These are phyloP conservation scores for Panellus pusillus DNA, from an alignment of 768 basidiomycete species.

Conservation along the genomic window DNA sequence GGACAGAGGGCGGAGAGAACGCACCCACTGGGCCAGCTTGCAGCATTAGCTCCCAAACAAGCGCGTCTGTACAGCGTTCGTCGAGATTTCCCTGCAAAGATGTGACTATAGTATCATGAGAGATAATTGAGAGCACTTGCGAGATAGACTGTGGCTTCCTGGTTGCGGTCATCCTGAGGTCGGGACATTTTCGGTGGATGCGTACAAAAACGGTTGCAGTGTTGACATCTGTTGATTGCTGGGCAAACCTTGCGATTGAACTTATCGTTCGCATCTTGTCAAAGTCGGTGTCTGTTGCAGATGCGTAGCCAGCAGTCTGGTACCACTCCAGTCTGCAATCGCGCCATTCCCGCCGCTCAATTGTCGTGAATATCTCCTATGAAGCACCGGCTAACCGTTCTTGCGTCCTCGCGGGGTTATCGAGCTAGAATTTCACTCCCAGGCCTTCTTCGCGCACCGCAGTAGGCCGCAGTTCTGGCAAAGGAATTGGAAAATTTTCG, in stretches of 20 bases:
- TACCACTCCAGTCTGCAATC: background rate
- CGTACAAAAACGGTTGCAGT: background rate
- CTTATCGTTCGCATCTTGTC: background rate
- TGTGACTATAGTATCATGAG: conserved; percentile 5
- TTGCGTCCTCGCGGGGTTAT: too few relatives aligned
- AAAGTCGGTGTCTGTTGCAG: background rate
- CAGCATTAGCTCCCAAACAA: conserved; percentile 98
- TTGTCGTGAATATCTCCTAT: background rate
- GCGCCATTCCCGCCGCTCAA: conserved; percentile 2
- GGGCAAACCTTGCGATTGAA: too few relatives aligned
- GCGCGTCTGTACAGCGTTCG: conserved; percentile 89
- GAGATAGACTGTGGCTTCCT: conserved; percentile 88
- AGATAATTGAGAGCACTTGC: conserved; percentile 36
- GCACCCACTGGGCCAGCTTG: conserved; percentile 98
- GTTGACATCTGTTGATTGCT: background rate
- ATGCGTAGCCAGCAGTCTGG: too few relatives aligned
- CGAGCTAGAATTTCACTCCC: too few relatives aligned
- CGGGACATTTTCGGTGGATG: conserved; percentile 48
- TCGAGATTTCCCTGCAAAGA: conserved; percentile 86
- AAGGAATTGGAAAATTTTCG: too few relatives aligned
- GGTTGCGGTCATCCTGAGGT: conserved; percentile 86
- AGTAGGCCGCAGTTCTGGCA: too few relatives aligned
- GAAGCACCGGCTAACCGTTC: background rate
- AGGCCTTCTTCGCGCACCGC: too few relatives aligned
- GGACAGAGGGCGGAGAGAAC: conserved; percentile 31